A percentile compares a stretch with the other conserved stretches of the same genome.
phyloP scores from a whole-genome alignment of 2,329 filamentous ascomycete species.

The Botryotinia globosa region DNA sequence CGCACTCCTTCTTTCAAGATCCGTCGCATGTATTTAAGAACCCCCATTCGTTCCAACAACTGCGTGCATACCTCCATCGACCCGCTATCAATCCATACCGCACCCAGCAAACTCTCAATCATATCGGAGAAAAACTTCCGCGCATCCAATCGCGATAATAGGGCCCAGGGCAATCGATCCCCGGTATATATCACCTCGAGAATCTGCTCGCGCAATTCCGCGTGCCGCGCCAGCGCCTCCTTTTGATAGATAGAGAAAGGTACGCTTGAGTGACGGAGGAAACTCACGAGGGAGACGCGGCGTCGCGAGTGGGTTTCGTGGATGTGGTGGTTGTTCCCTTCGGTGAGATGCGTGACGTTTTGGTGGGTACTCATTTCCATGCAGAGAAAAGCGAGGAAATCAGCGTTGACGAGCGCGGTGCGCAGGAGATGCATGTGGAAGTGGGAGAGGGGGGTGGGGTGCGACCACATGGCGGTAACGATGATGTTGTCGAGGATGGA shows the following conservation, averaged over 20 bases:
- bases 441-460: constrained; percentile 49
- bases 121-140: constrained; percentile 83
- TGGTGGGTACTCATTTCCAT: constrained; percentile 53
- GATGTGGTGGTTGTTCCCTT: neutral
- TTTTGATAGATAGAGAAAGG: constrained; percentile 49
- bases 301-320: constrained; percentile 18
- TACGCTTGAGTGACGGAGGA: constrained; percentile 58
- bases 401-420: constrained; percentile 73
- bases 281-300: constrained; percentile 57
- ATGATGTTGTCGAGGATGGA: constrained; percentile 78
- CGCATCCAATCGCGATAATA: constrained; percentile 61
- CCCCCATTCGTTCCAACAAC: constrained; percentile 62
- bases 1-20: constrained; percentile 56
- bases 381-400: constrained; percentile 74
- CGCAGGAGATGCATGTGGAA: constrained; percentile 73
- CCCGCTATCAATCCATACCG: constrained; percentile 78
- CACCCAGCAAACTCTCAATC: constrained; percentile 76
- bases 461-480: constrained; percentile 52
- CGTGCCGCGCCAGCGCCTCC: constrained; percentile 27
- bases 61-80: constrained; percentile 55
- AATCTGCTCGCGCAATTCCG: constrained; percentile 49
- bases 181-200: constrained; percentile 48
- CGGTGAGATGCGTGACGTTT: constrained; percentile 30
- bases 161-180: constrained; percentile 70
- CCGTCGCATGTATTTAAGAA: constrained; percentile 50